Base-by-base conservation (phyloP, 2,329 filamentous ascomycete genomes). In the Xylariaceae sp. region DNA sequence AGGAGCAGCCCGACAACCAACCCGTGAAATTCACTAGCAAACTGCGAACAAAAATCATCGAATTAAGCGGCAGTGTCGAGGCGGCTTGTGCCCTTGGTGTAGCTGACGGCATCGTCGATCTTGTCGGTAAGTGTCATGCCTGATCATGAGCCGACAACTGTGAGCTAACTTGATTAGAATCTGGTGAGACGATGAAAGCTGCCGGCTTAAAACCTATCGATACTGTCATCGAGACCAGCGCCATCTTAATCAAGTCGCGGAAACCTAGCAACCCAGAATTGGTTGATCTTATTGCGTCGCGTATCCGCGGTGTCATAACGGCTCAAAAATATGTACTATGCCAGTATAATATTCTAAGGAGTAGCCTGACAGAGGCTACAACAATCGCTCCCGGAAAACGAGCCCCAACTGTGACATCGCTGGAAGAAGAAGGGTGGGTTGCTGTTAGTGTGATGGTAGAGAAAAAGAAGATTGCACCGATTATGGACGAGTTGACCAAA, bases 101-200 rank as follows among this genome's bases (percentile, higher is more conserved):
- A 23, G 94, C 94, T 36, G 93, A 97, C 71, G 94, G 93, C 44
- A 97, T 99, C 71, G 92, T 99, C 40, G 94, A 99, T 76, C 85
- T 99, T 53, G 94, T 99, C 69, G 92, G 91, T 94, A 75, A 71
- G 89, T 83, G 27, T 42, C 30, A 36, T 41, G 26, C 5, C 5
- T 23, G 15, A 24, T 16, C 30, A 13, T 37, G 18, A 32, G 26
- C 3, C 20, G 39, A 27, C 13, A 18, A 23, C 21, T 24, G 16
- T 27, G 11, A 21, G 30, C 57, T 61, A 44, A 60, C 33, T 4
- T 24, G 8, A 16, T 1, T 64, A 94, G 93, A 99, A 79, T 97
- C 94, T 16, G 94, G 94, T 51, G 93, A 97, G 75, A 99, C 94
- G 0, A 99, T 99, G 94, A 89, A 90, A 68, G 94, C 93, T 16